Evolutionary conservation across 768 basidiomycete species (phyloP), one percentile per base, ranked within the genome.

Genomic region (Tephrocybe sp.): DNA sequence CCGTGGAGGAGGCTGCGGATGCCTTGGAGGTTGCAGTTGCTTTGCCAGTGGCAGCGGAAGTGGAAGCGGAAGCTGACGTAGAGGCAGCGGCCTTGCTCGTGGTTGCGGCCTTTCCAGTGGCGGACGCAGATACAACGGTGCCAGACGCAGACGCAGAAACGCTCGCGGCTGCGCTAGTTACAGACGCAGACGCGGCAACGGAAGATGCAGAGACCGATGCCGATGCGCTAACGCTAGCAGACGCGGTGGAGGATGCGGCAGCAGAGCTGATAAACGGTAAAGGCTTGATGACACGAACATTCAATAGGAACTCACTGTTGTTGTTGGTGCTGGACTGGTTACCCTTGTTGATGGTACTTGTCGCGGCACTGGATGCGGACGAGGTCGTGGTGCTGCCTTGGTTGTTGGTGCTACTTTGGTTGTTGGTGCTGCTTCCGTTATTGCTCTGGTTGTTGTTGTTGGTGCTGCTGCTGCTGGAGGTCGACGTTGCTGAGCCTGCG

Each of bases 401-500:
- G 41, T 21, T 71, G 58, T 48, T 49, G 32, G 6, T 39, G 17
- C 55, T 37, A 8, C 34, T 43, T 12, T 30, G 28, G 28, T 30
- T 30, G 28, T 46, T 36, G 12, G 33, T 46, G 45, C 54, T 38
- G 41, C 17, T 30, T 5, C 30, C 42, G 24, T 43, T 32, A 21
- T 54, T 45, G 50, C 33, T 48, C 34, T 36, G 34, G 34, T n/a
- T n/a, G 40, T 53, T 56, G 15, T 38, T 49, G 26, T 47, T 50
- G 40, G n/a, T n/a, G n/a, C 49, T 51, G 30, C 43, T 54, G 47
- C 36, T 56, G 15, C 43, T 47, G 21, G 55, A 37, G 17, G 39
- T 56, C 4, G 65, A 38, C 8, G 58, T 50, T 17, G 64, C 62
- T 30, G 62, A 60, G 24, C 63, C 48, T 42, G 64, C 68, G 41